phyloP scores from a whole-genome alignment of 2,329 filamentous ascomycete genomes.

The Xylaria multiplex region DNA sequence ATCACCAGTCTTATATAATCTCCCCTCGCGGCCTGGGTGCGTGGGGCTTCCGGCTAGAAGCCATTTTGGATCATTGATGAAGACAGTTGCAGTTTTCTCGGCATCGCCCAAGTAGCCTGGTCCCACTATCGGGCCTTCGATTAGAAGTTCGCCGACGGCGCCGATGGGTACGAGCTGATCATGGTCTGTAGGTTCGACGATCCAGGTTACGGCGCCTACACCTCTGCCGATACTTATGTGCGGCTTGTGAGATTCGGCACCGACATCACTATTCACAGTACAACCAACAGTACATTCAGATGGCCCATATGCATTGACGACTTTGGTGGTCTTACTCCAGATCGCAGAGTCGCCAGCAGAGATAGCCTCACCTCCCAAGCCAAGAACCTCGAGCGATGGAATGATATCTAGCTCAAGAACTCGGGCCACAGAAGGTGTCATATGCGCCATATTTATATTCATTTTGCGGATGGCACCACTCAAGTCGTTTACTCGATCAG shows the following conservation, averaged over 20 bases:
- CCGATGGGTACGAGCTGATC: slow-evolving; percentile 60
- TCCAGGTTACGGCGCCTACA: slow-evolving; percentile 60
- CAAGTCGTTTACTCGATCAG: slow-evolving; percentile 62
- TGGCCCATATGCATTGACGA: slow-evolving; percentile 64
- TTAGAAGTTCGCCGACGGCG: slow-evolving; percentile 62
- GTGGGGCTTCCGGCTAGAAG: slow-evolving; percentile 53
- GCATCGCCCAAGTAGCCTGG: slow-evolving; percentile 69
- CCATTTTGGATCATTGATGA: slow-evolving; percentile 67
- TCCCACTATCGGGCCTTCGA: slow-evolving; percentile 70
- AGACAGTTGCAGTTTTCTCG: slow-evolving; percentile 66
- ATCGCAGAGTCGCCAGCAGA: slow-evolving; percentile 59
- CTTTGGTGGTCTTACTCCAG: slow-evolving; percentile 58
- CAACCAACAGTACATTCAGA: slow-evolving; percentile 65
- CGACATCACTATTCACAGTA: slow-evolving; percentile 58
- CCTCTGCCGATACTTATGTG: slow-evolving; percentile 59
- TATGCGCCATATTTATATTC: slow-evolving; percentile 60
- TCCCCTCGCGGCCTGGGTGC: slow-evolving; percentile 52
- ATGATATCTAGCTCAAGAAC: slow-evolving; percentile 59
- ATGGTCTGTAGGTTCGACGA: slow-evolving; percentile 60
- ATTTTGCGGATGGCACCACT: slow-evolving; percentile 57
- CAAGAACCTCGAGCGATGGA: slow-evolving; percentile 58
- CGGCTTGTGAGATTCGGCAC: slow-evolving; percentile 47
- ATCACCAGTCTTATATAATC: slow-evolving; percentile 70
- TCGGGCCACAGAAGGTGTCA: slow-evolving; percentile 62
- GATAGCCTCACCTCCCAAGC: slow-evolving; percentile 64